Percentiles rank a stretch among this genome's conserved stretches.
These are phyloP conservation scores for Fusarium fracticaudum DNA, from an alignment of 2,329 filamentous ascomycete genomes.

Conservation along the genomic window DNA sequence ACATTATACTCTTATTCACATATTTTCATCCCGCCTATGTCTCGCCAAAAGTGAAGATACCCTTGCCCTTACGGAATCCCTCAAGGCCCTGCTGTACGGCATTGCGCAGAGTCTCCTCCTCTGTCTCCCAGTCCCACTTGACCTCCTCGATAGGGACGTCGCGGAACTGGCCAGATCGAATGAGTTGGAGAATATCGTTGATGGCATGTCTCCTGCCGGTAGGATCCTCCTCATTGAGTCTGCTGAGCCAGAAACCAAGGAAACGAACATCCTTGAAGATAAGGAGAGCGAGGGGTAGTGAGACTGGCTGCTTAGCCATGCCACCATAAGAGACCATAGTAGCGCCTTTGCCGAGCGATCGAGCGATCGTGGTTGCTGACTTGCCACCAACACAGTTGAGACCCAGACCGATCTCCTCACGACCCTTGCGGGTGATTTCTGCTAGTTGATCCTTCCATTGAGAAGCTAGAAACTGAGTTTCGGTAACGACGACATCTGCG, in stretches of 20 bases:
- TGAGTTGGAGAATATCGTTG: slow-evolving; percentile 82
- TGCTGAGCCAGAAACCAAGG: slow-evolving; percentile 93
- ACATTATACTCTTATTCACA: neutral
- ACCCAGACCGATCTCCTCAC: slow-evolving; percentile 78
- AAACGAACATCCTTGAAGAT: slow-evolving; percentile 95
- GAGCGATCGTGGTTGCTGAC: slow-evolving; percentile 80
- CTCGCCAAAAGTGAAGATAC: slow-evolving; percentile 82
- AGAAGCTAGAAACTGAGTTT: slow-evolving; percentile 62
- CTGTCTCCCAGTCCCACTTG: slow-evolving; percentile 84
- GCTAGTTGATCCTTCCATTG: slow-evolving; percentile 71
- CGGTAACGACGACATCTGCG: slow-evolving; percentile 66
- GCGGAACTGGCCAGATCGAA: slow-evolving; percentile 78
- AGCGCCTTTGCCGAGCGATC: slow-evolving; percentile 73
- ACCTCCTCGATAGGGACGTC: slow-evolving; percentile 86
- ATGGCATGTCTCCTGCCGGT: slow-evolving; percentile 81
- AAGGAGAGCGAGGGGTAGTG: slow-evolving; percentile 81
- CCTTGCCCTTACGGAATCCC: slow-evolving; percentile 88
- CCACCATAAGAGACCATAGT: slow-evolving; percentile 94
- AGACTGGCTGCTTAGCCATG: slow-evolving; percentile 89
- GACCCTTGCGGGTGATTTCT: slow-evolving; percentile 75
- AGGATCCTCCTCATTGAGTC: slow-evolving; percentile 82
- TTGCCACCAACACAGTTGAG: slow-evolving; percentile 96
- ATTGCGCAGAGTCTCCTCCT: slow-evolving; percentile 71
- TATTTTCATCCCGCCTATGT: slow-evolving; percentile 50
- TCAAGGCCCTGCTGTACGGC: slow-evolving; percentile 85